phyloP scores from a whole-genome alignment of 371 early-diverging fungal genomes.

The Rozella allomycis region DNA sequence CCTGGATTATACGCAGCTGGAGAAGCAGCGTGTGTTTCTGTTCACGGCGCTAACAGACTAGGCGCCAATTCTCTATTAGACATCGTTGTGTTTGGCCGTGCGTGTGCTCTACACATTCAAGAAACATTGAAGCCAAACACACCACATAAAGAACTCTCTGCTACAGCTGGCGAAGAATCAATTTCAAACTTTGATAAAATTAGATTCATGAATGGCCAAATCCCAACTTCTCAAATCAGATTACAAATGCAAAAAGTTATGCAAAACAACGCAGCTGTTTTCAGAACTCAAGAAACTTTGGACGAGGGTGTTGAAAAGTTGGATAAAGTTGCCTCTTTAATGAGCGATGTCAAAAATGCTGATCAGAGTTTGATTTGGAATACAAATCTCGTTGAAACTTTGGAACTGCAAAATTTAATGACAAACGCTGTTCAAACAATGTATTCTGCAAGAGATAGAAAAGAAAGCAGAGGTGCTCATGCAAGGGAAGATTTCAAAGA shows the following conservation, averaged over 20 bases:
- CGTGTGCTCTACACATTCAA: conserved; percentile 44
- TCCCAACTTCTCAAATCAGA: conserved; percentile 67
- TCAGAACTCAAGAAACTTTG: conserved; percentile 72
- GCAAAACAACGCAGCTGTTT: conserved; percentile 93
- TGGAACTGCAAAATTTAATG: conserved; percentile 89
- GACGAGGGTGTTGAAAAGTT: conserved; percentile 63
- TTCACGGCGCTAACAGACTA: conserved; percentile 39
- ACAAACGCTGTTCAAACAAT: conserved; percentile 90
- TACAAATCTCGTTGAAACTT: conserved; percentile 80
- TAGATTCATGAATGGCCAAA: conserved; percentile 52
- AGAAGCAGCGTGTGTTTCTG: conserved; percentile 34
- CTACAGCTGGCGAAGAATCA: conserved; percentile 60
- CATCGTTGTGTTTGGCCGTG: conserved; percentile 43
- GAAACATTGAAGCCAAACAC: conserved; percentile 13
- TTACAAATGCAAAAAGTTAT: conserved; percentile 89
- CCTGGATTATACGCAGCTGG: conserved; percentile 37
- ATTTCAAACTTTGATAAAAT: conserved; percentile 83
- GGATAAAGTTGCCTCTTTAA: conserved; percentile 50
- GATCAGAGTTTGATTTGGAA: conserved; percentile 95
- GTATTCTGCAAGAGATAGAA: conserved; percentile 80
- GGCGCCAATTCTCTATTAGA: conserved; percentile 38
- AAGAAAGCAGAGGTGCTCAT: conserved; percentile 94
- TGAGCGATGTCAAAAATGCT: conserved; percentile 61
- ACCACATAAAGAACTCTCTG: conserved; percentile 19
- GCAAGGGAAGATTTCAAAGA: conserved; percentile 80